Evolutionary conservation across 345 rosid genomes (phyloP).

Genomic region (Brassica nigra): DNA sequence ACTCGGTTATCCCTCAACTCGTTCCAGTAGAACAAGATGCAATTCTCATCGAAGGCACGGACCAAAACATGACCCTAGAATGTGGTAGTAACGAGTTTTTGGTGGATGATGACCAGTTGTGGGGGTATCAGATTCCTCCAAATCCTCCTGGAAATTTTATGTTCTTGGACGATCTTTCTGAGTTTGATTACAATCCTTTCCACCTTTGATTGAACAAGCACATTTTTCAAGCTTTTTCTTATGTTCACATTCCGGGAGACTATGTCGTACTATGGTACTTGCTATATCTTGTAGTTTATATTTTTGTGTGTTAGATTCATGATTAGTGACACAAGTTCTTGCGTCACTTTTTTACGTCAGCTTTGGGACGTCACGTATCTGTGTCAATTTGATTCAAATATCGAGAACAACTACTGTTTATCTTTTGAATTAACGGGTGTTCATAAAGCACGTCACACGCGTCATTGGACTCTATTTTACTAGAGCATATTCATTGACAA

Average conservation of each 20-base stretch:
- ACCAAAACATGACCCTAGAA: slow-evolving; percentile 6
- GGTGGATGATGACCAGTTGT: not conserved
- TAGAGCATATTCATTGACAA: not conserved
- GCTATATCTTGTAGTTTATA: not conserved
- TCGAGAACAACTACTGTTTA: not conserved
- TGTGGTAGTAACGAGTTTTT: slow-evolving; percentile 1
- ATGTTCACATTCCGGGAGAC: slow-evolving; percentile 5
- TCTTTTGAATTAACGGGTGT: not conserved
- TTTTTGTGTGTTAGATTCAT: not conserved
- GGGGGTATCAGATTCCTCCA: not conserved
- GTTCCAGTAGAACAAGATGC: not conserved
- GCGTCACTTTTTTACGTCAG: not conserved
- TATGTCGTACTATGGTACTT: not conserved
- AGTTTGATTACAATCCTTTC: not conserved
- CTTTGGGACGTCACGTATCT: not conserved
- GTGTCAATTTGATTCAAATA: not conserved
- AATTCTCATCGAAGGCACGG: not conserved
- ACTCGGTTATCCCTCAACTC: not conserved
- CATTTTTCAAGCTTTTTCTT: not conserved
- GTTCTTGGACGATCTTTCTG: not conserved
- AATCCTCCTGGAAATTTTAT: not conserved
- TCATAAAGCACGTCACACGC: not conserved
- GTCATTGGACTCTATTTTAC: not conserved
- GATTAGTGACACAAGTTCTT: not conserved
- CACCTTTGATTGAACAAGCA: not conserved